Percentiles rank a stretch among this genome's conserved stretches.
These are phyloP conservation scores for Colletotrichum caudatum DNA, from an alignment of 2,329 filamentous ascomycete genomes.

Conservation along the genomic window DNA sequence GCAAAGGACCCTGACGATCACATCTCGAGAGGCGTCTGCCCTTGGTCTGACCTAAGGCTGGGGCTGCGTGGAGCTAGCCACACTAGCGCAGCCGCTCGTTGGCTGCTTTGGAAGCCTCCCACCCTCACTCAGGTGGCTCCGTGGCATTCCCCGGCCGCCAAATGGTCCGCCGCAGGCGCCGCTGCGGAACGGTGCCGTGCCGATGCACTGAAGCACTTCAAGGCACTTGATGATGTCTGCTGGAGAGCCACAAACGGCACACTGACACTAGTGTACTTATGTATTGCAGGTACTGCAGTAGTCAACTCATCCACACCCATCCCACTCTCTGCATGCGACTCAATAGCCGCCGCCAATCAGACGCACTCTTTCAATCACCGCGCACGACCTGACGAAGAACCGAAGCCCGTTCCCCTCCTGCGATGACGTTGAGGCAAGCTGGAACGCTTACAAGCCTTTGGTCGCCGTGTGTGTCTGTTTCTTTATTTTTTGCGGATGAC, in stretches of 20 bases:
- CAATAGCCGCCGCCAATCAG: conserved; percentile 35
- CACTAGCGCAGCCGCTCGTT: conserved; percentile 31
- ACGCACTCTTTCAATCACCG: conserved; percentile 11
- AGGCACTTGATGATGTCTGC: not conserved
- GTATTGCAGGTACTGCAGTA: too few relatives aligned
- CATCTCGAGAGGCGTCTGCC: conserved; percentile 33
- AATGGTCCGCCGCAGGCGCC: conserved; percentile 31
- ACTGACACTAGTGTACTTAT: not conserved
- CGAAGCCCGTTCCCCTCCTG: conserved; percentile 19
- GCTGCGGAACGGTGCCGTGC: conserved; percentile 32
- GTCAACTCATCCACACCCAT: conserved; percentile 1
- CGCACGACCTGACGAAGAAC: conserved; percentile 11
- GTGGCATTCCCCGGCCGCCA: conserved; percentile 39
- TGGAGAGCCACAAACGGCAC: not conserved
- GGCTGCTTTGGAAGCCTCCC: conserved; percentile 20
- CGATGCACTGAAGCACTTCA: conserved; percentile 19
- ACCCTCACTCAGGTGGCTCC: conserved; percentile 8
- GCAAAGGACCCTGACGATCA: conserved; percentile 40
- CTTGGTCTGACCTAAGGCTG: conserved; percentile 27
- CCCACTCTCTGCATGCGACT: conserved; percentile 18
- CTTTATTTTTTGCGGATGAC: not conserved
- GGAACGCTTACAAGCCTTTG: conserved; percentile 12
- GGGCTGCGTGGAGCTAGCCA: conserved; percentile 36
- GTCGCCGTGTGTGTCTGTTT: not conserved
- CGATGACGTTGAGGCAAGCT: conserved; percentile 31